Conservation (phyloP, 2,329 filamentous ascomycete genomes). For the Aurifilum marmelostoma region DNA sequence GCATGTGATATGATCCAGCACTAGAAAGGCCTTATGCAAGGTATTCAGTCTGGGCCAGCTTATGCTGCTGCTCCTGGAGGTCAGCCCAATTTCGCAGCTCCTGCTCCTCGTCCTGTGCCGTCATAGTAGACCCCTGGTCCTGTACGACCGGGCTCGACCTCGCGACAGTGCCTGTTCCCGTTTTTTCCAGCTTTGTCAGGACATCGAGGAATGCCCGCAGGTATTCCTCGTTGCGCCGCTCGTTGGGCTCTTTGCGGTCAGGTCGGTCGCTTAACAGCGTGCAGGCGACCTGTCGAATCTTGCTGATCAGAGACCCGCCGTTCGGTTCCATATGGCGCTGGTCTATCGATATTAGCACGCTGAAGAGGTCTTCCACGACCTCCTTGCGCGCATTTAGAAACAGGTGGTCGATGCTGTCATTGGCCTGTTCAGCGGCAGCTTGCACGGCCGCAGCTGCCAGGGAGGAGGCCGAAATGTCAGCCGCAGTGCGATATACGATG, state of each 20-base stretch:
- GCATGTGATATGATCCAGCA: not conserved
- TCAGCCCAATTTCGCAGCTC: constrained; percentile 80
- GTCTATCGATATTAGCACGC: constrained; percentile 75
- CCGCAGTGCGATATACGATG: constrained; percentile 41
- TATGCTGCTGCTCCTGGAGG: constrained; percentile 75
- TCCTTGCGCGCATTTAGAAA: constrained; percentile 77
- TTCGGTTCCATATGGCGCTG: constrained; percentile 84
- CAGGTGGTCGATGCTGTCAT: constrained; percentile 67
- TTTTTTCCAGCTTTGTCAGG: constrained; percentile 72
- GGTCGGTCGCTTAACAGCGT: constrained; percentile 69
- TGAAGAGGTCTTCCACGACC: constrained; percentile 79
- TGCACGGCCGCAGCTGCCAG: constrained; percentile 44
- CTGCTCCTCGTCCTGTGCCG: constrained; percentile 69
- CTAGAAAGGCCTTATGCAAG: not conserved
- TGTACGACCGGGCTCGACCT: constrained; percentile 31
- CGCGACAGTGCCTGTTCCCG: constrained; percentile 44
- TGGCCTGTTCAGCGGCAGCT: constrained; percentile 48
- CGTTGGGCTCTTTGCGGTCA: constrained; percentile 55
- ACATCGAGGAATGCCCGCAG: constrained; percentile 74
- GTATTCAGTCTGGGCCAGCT: constrained; percentile 35
- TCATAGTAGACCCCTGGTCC: constrained; percentile 47
- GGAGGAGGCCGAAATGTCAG: constrained; percentile 33
- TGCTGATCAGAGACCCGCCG: constrained; percentile 69
- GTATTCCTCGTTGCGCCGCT: constrained; percentile 68
- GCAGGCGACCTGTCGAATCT: constrained; percentile 82